phyloP scores from a whole-genome alignment of 495 filamentous ascomycete genomes.

The Neohortaea acidophila region DNA sequence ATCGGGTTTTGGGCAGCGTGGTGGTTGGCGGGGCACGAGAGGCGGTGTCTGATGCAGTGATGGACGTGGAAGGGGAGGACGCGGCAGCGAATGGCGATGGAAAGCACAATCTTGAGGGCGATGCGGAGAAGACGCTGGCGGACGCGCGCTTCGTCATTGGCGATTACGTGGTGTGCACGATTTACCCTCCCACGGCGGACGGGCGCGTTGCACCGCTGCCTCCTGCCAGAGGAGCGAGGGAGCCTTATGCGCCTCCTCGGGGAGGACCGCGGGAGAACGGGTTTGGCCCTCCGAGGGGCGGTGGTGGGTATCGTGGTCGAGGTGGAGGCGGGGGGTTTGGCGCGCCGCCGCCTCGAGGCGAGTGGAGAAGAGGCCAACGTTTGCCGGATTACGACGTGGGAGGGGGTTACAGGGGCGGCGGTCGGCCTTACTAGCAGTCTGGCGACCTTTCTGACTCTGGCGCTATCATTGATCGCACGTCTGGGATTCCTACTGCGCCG shows the following conservation, averaged over 20 bases:
- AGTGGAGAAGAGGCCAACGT: conserved; percentile 45
- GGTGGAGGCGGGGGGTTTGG: conserved; percentile 6
- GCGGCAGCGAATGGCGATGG: conserved; percentile 20
- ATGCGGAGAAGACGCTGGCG: conserved; percentile 54
- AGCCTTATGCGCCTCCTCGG: background rate
- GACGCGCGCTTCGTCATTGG: conserved; percentile 74
- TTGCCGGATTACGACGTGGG: conserved; percentile 23
- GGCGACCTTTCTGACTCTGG: too few relatives aligned
- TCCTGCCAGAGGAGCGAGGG: conserved; percentile 21
- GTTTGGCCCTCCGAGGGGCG: conserved; percentile 26
- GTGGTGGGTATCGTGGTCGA: conserved; percentile 26
- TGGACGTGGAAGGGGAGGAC: conserved; percentile 11
- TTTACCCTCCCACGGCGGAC: conserved; percentile 58
- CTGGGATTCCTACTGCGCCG: too few relatives aligned
- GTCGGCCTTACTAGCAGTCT: background rate
- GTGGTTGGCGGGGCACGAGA: conserved; percentile 44
- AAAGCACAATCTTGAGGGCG: conserved; percentile 31
- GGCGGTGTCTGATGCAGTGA: conserved; percentile 11
- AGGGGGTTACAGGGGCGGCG: conserved; percentile 1
- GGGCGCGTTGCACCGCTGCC: conserved; percentile 52
- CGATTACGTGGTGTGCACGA: conserved; percentile 70
- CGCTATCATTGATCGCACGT: too few relatives aligned
- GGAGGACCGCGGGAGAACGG: conserved; percentile 12
- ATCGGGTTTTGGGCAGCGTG: conserved; percentile 69
- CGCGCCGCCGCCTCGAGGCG: conserved; percentile 32